Conservation (phyloP, 1,284 basidiomycete genomes). For the Lignosus rhinocerotis region DNA sequence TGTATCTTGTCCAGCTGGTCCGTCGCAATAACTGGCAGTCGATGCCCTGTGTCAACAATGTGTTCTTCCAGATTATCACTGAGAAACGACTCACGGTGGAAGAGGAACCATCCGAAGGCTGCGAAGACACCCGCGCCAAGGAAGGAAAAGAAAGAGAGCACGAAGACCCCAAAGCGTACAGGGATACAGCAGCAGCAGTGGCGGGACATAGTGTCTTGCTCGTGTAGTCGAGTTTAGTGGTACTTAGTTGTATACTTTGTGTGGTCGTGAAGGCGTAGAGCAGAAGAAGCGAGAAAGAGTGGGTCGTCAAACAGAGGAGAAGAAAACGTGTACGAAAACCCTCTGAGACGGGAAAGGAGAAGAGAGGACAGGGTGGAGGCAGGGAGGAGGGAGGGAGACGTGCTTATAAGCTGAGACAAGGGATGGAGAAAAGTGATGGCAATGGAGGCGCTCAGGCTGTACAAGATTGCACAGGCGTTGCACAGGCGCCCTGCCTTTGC, state of each 20-base stretch:
- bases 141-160: slow-evolving; percentile 50
- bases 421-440: slow-evolving; percentile 17
- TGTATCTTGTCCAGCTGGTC: slow-evolving; percentile 24
- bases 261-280: slow-evolving; percentile 4
- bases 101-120: slow-evolving; percentile 41
- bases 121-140: slow-evolving; percentile 42
- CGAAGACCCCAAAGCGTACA: slow-evolving; percentile 59
- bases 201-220: slow-evolving; percentile 26
- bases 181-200: slow-evolving; percentile 63
- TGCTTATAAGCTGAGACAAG: slow-evolving; percentile 2
- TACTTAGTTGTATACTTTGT: not conserved
- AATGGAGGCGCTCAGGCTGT: slow-evolving; percentile 15
- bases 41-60: not conserved
- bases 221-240: not conserved
- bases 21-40: slow-evolving; percentile 22
- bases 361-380: not conserved
- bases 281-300: slow-evolving; percentile 7
- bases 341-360: slow-evolving; percentile 11
- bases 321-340: slow-evolving; percentile 5
- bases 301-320: slow-evolving; percentile 15
- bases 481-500: slow-evolving; percentile 3
- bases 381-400: not conserved
- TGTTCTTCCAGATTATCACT: slow-evolving; percentile 23
- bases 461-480: slow-evolving; percentile 6
- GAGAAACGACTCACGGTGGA: slow-evolving; percentile 25